Evolutionary conservation across 1,284 basidiomycete species (phyloP).

Genomic region (Prillingera fragicola): DNA sequence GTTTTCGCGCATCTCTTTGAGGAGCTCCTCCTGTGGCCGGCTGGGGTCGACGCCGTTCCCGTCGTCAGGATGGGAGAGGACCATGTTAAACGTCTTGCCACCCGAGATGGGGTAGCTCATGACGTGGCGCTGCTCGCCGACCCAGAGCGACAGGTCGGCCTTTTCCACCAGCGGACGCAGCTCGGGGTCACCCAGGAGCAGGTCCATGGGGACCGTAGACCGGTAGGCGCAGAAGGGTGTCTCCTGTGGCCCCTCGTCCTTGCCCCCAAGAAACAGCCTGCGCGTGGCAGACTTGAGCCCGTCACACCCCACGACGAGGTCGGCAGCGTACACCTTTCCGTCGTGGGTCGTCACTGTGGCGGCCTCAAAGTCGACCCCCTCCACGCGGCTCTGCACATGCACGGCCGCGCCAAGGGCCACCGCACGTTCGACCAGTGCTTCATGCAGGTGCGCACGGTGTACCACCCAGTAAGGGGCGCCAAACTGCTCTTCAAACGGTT

Average conservation of each 20-base stretch:
- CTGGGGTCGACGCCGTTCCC: background rate
- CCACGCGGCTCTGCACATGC: slow-evolving; percentile 50
- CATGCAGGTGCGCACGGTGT: slow-evolving; percentile 59
- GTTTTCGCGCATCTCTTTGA: slow-evolving; percentile 12
- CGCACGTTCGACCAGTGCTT: slow-evolving; percentile 54
- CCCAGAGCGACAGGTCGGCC: slow-evolving; percentile 12
- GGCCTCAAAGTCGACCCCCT: slow-evolving; percentile 49
- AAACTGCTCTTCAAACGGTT: slow-evolving; percentile 48
- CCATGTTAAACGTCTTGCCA: slow-evolving; percentile 18
- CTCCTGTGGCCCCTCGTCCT: slow-evolving; percentile 7
- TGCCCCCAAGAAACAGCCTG: slow-evolving; percentile 4
- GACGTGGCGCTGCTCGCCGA: slow-evolving; percentile 13
- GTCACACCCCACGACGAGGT: slow-evolving; percentile 57
- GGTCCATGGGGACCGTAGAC: slow-evolving; percentile 11
- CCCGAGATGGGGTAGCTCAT: slow-evolving; percentile 17
- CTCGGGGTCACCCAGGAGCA: slow-evolving; percentile 9
- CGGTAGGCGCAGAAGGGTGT: slow-evolving; percentile 15
- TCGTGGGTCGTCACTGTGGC: slow-evolving; percentile 46
- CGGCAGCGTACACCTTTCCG: slow-evolving; percentile 40
- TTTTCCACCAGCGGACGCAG: slow-evolving; percentile 6
- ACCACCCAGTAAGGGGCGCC: slow-evolving; percentile 56
- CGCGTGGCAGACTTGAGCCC: slow-evolving; percentile 50
- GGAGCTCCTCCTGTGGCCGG: slow-evolving; percentile 3
- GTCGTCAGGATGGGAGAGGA: slow-evolving; percentile 10
- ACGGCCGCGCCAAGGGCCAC: slow-evolving; percentile 51